Base-by-base conservation (phyloP, 1,284 basidiomycete genomes). In the Ceratobasidium sp. region DNA sequence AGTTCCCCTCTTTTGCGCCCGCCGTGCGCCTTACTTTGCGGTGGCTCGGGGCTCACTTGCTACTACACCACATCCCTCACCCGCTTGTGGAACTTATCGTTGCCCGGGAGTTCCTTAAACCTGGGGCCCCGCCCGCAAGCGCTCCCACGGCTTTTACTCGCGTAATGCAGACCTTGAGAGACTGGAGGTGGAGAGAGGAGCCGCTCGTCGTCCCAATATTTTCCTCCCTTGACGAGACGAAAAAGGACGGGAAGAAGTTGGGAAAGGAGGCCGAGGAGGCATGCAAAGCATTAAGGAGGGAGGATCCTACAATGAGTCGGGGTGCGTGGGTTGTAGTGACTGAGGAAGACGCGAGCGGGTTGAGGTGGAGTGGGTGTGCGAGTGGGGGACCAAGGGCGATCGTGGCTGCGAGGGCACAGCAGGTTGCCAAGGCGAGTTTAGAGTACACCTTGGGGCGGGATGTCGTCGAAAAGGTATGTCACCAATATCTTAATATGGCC, bases 21-120 rank as follows among this genome's bases (percentile, higher is more conserved):
- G 96, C 96, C 0, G 91, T 93, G 24, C 87, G 98, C 34, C 86
- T 99, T 27, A 88, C 94, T 51, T 97, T 98, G 83, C 88, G 98
- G 64, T 99, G 98, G 98, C 83, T 98, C 61, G 88, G 92, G 0
- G 85, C 91, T 0, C 98, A 99, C 82, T 94, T 97, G 92, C 87
- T 98, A 27, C 85, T 94, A 19, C 84, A 86, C 0, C 90, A 94
- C 77, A 83, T 96, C 53, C 85, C 87, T 5, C 87, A 90, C 73
- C 95, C 98, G 81, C 89, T 89, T 0, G 86, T 95, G 58, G 98
- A 99, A 82, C 83, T 99, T 13, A 81, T 99, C 37, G 93, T 92
- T 79, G 94, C 94, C 0, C 81, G 81, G 24, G 83, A 86, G 1
- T 89, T 86, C 78, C 79, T 88, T 54, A 83, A 82, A 62, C 80